Evolutionary conservation across 73 alveolate species (phyloP).

Genomic region (Durusdinium trenchii): DNA sequence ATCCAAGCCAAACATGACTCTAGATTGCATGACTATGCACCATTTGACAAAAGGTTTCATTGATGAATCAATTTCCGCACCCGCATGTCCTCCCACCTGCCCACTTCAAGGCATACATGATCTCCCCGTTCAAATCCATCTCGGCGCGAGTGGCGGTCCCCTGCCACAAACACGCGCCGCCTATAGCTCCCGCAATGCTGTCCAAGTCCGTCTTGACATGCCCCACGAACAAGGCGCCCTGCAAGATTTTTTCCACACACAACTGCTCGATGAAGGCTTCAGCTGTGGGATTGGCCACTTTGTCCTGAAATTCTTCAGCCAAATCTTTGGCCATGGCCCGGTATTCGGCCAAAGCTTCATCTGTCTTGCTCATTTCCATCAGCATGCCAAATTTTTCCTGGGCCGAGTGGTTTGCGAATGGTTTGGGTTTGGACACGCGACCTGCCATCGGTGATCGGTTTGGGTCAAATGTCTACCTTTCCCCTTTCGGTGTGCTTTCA

Average conservation of each 20-base stretch:
- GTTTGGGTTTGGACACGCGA: too few relatives aligned
- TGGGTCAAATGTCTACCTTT: too few relatives aligned
- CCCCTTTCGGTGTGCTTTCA: too few relatives aligned
- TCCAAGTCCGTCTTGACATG: slow-evolving; percentile 87
- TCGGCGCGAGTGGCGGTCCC: slow-evolving; percentile 77
- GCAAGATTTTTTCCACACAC: slow-evolving; percentile 36
- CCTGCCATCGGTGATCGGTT: too few relatives aligned
- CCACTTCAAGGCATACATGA: slow-evolving; percentile 50
- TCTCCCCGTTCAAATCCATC: slow-evolving; percentile 69
- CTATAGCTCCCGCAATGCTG: slow-evolving; percentile 73
- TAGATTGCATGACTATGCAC: neutral
- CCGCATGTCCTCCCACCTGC: slow-evolving; percentile 57
- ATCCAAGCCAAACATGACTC: neutral
- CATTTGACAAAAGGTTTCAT: neutral
- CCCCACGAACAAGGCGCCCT: slow-evolving; percentile 61
- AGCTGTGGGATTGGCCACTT: slow-evolving; percentile 76
- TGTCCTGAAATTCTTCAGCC: slow-evolving; percentile 77
- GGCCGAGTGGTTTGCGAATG: too few relatives aligned
- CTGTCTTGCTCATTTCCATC: slow-evolving; percentile 73
- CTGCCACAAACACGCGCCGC: slow-evolving; percentile 53
- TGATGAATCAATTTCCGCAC: neutral
- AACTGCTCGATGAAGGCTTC: slow-evolving; percentile 88
- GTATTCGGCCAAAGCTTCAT: slow-evolving; percentile 75
- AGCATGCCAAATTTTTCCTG: neutral
- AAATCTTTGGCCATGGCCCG: slow-evolving; percentile 67